Evolutionary conservation across 495 filamentous ascomycete genomes (phyloP).

Genomic region (Talaromyces proteolyticus): DNA sequence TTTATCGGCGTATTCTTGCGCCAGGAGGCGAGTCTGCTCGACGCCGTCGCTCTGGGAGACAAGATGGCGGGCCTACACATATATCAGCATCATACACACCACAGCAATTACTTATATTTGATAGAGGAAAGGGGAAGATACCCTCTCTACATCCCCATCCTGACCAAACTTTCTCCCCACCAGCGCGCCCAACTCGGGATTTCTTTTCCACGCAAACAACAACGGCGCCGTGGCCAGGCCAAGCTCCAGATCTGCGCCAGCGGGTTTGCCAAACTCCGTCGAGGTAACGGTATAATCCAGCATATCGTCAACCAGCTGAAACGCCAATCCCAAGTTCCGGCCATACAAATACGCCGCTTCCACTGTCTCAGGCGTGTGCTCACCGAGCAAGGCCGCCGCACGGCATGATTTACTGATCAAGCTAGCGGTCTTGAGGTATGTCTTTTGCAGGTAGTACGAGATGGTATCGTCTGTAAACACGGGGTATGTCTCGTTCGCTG

Average conservation of each 20-base stretch:
- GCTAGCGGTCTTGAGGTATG: constrained; percentile 93
- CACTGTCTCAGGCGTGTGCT: constrained; percentile 68
- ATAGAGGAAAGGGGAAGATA: not conserved
- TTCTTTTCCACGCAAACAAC: constrained; percentile 92
- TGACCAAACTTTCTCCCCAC: constrained; percentile 85
- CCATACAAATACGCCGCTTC: constrained; percentile 90
- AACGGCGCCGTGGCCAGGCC: constrained; percentile 94
- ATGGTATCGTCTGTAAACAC: constrained; percentile 81
- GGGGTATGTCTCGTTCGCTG: constrained; percentile 74
- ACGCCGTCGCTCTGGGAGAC: constrained; percentile 80
- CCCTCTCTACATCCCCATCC: constrained; percentile 78
- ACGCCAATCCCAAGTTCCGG: constrained; percentile 86
- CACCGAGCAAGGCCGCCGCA: constrained; percentile 79
- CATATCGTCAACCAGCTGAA: constrained; percentile 98
- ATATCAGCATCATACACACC: not conserved
- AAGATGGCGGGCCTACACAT: constrained; percentile 68
- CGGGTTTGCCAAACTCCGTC: constrained; percentile 85
- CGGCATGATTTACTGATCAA: constrained; percentile 94
- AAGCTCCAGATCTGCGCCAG: constrained; percentile 88
- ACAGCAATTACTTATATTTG: not conserved
- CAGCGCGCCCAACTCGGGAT: constrained; percentile 74
- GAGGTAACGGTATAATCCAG: constrained; percentile 88
- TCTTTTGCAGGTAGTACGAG: constrained; percentile 96
- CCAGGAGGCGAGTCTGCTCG: constrained; percentile 81
- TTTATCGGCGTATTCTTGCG: constrained; percentile 83